These are phyloP conservation scores for Lecanicillium sp. DNA, from an alignment of 2,329 filamentous ascomycete species.

Conservation along the genomic window DNA sequence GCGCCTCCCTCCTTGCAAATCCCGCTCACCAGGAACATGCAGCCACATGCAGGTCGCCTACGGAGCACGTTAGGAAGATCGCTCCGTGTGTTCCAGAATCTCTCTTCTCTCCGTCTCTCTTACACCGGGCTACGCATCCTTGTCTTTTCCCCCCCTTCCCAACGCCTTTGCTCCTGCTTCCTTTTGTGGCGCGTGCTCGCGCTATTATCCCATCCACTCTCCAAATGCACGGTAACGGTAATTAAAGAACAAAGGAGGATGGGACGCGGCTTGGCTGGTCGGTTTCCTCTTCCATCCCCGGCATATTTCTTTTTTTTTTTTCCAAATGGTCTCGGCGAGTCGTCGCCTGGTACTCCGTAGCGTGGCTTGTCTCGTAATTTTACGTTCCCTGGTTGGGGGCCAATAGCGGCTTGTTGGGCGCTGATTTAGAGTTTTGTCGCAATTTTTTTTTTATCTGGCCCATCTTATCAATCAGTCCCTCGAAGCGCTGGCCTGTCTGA, in stretches of 20 bases:
- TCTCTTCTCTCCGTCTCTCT: background rate
- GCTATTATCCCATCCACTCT: too few species aligned
- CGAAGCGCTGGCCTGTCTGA: background rate
- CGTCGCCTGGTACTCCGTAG: too few species aligned
- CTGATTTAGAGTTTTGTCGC: background rate
- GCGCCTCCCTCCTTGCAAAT: background rate
- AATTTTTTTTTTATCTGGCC: background rate
- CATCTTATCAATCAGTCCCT: slow-evolving; percentile 12
- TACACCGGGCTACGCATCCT: background rate
- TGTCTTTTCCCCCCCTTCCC: too few species aligned
- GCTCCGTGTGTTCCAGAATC: background rate
- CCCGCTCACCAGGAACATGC: background rate
- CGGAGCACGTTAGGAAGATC: background rate
- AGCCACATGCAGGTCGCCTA: background rate
- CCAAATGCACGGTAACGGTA: too few species aligned
- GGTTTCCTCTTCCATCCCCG: too few species aligned
- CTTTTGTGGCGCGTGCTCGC: too few species aligned
- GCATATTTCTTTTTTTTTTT: too few species aligned
- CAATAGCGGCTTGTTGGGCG: background rate
- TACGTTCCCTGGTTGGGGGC: slow-evolving; percentile 3
- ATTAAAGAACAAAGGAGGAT: too few species aligned
- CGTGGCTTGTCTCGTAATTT: slow-evolving; percentile 10
- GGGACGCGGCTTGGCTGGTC: too few species aligned
- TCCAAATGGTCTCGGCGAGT: too few species aligned
- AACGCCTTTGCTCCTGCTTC: background rate